Evolutionary conservation across 371 early-diverging fungal genomes (phyloP), one percentile per base, ranked within the genome.

Genomic region (Furculomyces boomerangus): DNA sequence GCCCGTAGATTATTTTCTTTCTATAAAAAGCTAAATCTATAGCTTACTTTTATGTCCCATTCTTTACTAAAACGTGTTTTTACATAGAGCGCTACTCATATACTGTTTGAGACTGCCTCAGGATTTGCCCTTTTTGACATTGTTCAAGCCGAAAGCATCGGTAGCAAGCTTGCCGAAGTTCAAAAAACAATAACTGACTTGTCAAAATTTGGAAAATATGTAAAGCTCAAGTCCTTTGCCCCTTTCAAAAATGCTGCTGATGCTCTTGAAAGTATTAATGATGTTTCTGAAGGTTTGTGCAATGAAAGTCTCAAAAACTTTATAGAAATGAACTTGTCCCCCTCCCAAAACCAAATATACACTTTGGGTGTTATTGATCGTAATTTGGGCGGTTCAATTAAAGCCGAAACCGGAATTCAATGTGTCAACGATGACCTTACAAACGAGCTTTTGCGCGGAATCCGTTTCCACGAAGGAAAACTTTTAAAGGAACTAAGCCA

Each of bases 71-170:
- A 45, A 45, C n/a, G 7, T 24, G 22, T 27, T 24, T 24, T 22
- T 7, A 45, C 5, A 7, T 40, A 40, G 68, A 57, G 56, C 27
- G 56, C 64, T 43, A 58, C 63, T 10, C 63, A 68, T 57, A 71
- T 93, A 45, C 74, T 98, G 58, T 89, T 81, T 69, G 98, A 98
- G 76, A 83, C 88, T 49, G 86, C 96, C 39, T 88, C 91, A 29
- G 98, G 98, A 63, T 98, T 93, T 67, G 86, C 91, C 48, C 81
- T 98, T 50, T 95, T 93, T 63, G 92, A 98, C 77, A 80, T 89
- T 47, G 62, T 86, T 50, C 83, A 90, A 75, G 79, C 84, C 7
- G 98, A 98, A 66, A 92, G 90, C 68, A 90, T 97, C 67, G 93
- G 93, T 54, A 76, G 84, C 67, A 88, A 93, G 73, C 73, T 93